Evolutionary conservation across 768 basidiomycete genomes (phyloP), one percentile per base, ranked within the genome.

Genomic region (Naganishia onofrii): DNA sequence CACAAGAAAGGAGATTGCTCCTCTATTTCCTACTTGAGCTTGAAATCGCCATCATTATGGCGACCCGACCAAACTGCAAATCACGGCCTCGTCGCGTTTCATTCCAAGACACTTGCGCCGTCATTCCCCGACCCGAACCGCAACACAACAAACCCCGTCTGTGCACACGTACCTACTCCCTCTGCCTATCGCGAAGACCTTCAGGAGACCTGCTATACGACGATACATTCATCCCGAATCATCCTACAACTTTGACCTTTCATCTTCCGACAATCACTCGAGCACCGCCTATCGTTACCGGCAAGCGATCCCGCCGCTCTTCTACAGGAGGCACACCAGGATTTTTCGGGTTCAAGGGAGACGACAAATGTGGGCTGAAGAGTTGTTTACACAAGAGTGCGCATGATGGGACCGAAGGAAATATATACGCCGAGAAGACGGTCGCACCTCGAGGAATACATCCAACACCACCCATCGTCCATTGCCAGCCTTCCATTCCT

Each of bases 301-400:
- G 19, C 15, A 63, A 44, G 46, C 38, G 60, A 13, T 58, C 57
- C 13, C 29, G 60, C 21, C 29, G 60, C 5, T 63, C 60, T 5
- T 63, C 60, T 1, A 63, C 57, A 21, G 57, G 57, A 58, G 57
- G 57, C 29, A 58, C 57, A 10, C 57, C 60, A 1, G 60, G 60
- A 28, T 23, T 42, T 29, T 63, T 63, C 38, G 60, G 60, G 23
- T 26, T 42, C 60, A 63, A 63, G 38, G 60, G 60, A 4, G 42
- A 28, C n/a, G 60, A 63, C 21, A 8, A 31, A 26, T 63, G 60
- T 29, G 60, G 60, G 7, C 26, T 63, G 38, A 63, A 63, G 60
- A 63, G 60, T 29, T 63, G 60, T 44, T 29, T 63, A 26, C 60
- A 63, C 38, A 42, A 63, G 60, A 42, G 38, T n/a, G 23, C 60